Evolutionary conservation across 2,329 filamentous ascomycete species (phyloP).

Genomic region (Ciborinia camelliae): DNA sequence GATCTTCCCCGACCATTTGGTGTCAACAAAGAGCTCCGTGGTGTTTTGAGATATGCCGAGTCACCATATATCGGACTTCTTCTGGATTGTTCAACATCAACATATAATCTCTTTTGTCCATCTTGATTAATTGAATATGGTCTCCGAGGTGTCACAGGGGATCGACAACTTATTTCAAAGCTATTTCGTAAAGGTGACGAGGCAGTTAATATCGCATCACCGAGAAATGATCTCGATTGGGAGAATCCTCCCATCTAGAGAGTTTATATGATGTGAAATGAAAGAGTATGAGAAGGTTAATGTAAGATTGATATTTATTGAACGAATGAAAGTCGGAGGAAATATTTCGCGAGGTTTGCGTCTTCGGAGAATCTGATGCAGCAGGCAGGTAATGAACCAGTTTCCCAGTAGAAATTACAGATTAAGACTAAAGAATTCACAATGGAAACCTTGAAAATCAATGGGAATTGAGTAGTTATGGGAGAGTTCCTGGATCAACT

Average conservation of each 20-base stretch:
- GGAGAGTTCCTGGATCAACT: slow-evolving; percentile 1
- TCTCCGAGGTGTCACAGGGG: neutral
- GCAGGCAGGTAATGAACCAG: neutral
- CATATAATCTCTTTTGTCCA: neutral
- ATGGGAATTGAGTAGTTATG: neutral
- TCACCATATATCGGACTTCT: neutral
- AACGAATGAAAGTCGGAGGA: neutral
- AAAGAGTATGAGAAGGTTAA: neutral
- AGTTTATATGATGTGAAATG: neutral
- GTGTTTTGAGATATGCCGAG: neutral
- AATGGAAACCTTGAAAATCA: neutral
- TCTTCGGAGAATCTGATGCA: neutral
- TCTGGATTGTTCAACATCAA: too few relatives aligned
- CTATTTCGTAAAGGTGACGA: neutral
- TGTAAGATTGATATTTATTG: neutral
- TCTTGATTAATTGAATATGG: neutral
- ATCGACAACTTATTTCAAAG: neutral
- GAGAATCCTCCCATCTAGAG: neutral
- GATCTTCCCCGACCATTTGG: neutral
- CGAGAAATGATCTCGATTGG: neutral
- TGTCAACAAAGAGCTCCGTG: neutral
- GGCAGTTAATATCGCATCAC: neutral
- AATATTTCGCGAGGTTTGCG: neutral
- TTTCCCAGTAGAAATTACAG: neutral
- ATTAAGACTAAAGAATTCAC: neutral